Evolutionary conservation across 2,329 filamentous ascomycete species (phyloP), one percentile per base, ranked within the genome.

Genomic region (Fusarium globosum): DNA sequence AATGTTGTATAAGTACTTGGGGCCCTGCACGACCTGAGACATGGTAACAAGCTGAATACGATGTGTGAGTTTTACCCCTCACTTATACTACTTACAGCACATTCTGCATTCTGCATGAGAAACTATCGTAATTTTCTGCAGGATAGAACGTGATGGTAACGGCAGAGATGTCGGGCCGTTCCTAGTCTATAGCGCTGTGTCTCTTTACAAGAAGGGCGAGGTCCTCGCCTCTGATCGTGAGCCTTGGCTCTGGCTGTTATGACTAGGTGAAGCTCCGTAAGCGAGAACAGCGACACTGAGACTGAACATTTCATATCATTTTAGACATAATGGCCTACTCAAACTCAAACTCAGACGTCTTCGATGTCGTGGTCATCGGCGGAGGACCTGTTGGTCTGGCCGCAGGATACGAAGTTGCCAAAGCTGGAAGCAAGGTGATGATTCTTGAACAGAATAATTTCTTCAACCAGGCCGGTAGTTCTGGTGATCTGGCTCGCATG

Each of bases 331-430:
- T 52, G 35, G 18, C 35, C 5, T 28, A 53, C 2, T 28, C 35
- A 14, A 28, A 39, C 20, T 41, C 35, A 9, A 53, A 36, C 15
- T n/a, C 36, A 7, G 55, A 67, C 8, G 6, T 61, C 26, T 72
- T 55, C 13, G 69, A 72, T 33, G 64, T 72, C 26, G n/a, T 72
- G 6, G 60, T 72, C 0, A n/a, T 72, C 0, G 70, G 70, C 8
- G 70, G 69, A 36, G 70, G 70, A 4, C 68, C 70, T 1, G 51
- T 72, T 4, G 70, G 70, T 3, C n/a, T 72, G 7, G 64, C 68
- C 7, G 69, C 70, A n/a, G 70, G 69, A 18, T 72, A 72, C 20
- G 70, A 72, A 33, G 69, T 71, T 7, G 68, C 67, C 12, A 71
- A 71, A 43, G 35, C 68, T 11, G 67, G 61, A 13, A 57, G 51